Evolutionary conservation across 2,329 filamentous ascomycete genomes (phyloP), one percentile per base, ranked within the genome.

Genomic region (Onygenales sp.): DNA sequence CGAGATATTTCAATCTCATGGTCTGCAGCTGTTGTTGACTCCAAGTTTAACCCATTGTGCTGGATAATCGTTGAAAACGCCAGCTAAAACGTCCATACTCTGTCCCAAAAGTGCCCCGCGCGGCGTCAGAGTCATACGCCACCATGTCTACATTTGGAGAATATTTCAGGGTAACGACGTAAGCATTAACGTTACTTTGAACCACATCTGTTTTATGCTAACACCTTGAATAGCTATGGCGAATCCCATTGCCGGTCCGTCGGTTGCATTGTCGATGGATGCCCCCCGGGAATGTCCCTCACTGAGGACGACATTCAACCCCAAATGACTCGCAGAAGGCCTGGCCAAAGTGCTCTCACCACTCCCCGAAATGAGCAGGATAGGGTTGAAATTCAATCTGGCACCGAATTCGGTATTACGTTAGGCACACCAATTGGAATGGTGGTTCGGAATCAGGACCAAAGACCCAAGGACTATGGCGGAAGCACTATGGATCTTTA

Each of bases 321-420:
- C 48, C 90, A 96, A 74, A 88, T 97, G 82, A 94, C 86, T 58
- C 85, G 92, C 59, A 82, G 92, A 56, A 82, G 92, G 56, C 92
- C 92, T 4, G 92, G 92, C 44, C 92, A 98, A 73, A 88, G 84
- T 61, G 83, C 84, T 58, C 86, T 97, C 64, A 95, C 90, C 2
- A 97, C 93, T 1, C 92, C 92, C 14, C 83, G 93, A 61, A 83
- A 96, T 70, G 92, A 97, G 73, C 92, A 92, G 71, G 93, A 97
- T 70, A 78, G 79, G 49, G 91, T 97, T 27, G 82, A 90, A 64
- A 96, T 97, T 63, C 88, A 95, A 72, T 95, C 89, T 2, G 92
- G 92, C 49, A 92, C 86, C 47, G 93, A 97, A 71, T 87, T 87
- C 63, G 92, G 93, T 45, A 75, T 92, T 61, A 95, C 91, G 4